Base-by-base conservation (phyloP, 2,329 filamentous ascomycete species). In the Colletotrichum filicis region DNA sequence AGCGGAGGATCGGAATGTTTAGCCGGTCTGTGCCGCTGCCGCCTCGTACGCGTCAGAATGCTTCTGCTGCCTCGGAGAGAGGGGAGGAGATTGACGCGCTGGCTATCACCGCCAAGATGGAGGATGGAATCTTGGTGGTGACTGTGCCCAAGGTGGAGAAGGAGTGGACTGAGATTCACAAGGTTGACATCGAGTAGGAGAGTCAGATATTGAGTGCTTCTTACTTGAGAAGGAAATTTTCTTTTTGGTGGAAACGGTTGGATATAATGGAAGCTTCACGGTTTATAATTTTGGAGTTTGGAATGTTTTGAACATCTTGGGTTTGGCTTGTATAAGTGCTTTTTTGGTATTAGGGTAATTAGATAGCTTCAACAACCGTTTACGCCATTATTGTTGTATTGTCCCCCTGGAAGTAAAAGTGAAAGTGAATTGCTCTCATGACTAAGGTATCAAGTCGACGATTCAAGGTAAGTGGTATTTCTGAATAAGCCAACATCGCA, bases 81-180 rank as follows among this genome's bases (percentile, higher is more conserved):
- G 37, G 89, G 57, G 91, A 91, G 30, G 87, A 88, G 75, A 85
- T 97, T 19, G 92, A 95, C 77, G 89, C 86, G 1, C 88, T 92
- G 61, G 86, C 83, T 28, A 96, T 97, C 78, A 88, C 86, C 2
- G 94, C 94, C 3, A 94, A 91, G 83, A 87, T 97, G 83, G 92
- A 95, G 81, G 93, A 97, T 79, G 94, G 94, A 5, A 85, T 97
- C 1, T 81, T 97, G 76, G 85, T 92, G 46, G 87, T 97, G n/a
- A 91, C 89, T n/a, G 90, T 97, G 1, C 93, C 93, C 8, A 95
- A 95, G 85, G 78, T 89, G 8, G 90, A 93, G 79, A 89, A 87
- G 81, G 90, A 90, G 76, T 91, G 90, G 85, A 92, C 90, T 76
- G 89, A 91, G 77, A 85, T 92, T 73, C 87, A 85, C 78, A 88